phyloP scores from a whole-genome alignment of 805 yeast species.

The Candida xiaguanensis region DNA sequence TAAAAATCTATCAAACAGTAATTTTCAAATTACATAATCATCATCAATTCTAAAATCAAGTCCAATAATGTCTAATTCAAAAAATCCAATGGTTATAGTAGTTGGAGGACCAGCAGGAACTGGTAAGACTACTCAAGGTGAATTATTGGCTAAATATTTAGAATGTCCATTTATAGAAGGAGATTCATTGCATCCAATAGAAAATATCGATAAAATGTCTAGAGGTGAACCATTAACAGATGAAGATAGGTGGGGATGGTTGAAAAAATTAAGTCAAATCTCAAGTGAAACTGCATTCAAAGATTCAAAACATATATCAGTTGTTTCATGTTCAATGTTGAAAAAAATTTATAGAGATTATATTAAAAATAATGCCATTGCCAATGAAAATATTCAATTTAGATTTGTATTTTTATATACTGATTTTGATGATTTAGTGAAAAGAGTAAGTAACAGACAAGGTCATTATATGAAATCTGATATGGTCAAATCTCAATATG shows the following conservation, averaged over 20 bases:
- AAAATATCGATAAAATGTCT: constrained; percentile 80
- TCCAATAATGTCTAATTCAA: constrained; percentile 3
- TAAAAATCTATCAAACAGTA: too few species aligned
- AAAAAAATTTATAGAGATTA: constrained; percentile 69
- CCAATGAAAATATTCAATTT: constrained; percentile 30
- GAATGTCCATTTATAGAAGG: constrained; percentile 74
- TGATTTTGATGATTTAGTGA: constrained; percentile 53
- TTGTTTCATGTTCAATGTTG: constrained; percentile 84
- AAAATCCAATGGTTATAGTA: constrained; percentile 41
- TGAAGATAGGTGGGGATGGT: constrained; percentile 93
- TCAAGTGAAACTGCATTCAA: constrained; percentile 37
- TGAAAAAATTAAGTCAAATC: constrained; percentile 44
- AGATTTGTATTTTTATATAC: constrained; percentile 68
- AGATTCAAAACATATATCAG: constrained; percentile 26
- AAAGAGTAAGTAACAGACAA: constrained; percentile 60
- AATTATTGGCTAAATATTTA: constrained; percentile 42
- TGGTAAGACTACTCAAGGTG: constrained; percentile 83
- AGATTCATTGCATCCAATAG: constrained; percentile 68
- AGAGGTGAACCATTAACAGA: constrained; percentile 78
- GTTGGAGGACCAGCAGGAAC: constrained; percentile 97
- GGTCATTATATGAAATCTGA: constrained; percentile 85
- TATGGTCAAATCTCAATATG: constrained; percentile 80
- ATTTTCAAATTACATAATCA: too few species aligned
- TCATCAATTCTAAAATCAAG: neutral
- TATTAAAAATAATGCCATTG: constrained; percentile 42